A percentile compares a stretch with the other conserved stretches of the same genome.
Evolutionary conservation across 106 monocot species (phyloP).

Genomic region (Dendrobium huoshanense): DNA sequence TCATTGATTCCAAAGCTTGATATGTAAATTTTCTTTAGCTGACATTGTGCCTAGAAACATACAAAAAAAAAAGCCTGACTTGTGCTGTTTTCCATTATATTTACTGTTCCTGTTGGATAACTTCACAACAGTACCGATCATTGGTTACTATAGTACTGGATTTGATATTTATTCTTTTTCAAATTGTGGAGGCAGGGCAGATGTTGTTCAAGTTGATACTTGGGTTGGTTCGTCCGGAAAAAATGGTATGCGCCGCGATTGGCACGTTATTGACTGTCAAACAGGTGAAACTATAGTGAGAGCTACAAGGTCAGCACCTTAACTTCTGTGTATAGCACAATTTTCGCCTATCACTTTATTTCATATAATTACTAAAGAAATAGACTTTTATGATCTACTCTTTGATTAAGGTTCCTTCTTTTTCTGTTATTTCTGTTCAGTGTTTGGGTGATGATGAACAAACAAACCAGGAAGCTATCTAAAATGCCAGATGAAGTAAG

Average conservation of each 20-base stretch:
- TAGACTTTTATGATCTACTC: neutral
- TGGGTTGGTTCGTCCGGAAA: constrained; percentile 86
- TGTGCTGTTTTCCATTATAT: too few relatives aligned
- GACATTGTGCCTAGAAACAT: too few relatives aligned
- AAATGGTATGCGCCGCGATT: constrained; percentile 95
- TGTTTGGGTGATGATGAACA: constrained; percentile 97
- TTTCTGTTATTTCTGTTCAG: constrained; percentile 24
- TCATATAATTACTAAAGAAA: neutral
- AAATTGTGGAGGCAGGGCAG: constrained; percentile 48
- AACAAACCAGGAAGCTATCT: constrained; percentile 56
- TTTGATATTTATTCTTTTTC: neutral
- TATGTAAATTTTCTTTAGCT: too few relatives aligned
- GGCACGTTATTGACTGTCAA: constrained; percentile 74
- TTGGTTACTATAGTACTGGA: neutral
- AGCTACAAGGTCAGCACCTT: constrained; percentile 62
- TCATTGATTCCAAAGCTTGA: too few relatives aligned
- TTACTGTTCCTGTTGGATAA: too few relatives aligned
- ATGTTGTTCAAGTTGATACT: constrained; percentile 86
- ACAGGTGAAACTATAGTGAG: constrained; percentile 69
- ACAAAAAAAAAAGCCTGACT: too few relatives aligned
- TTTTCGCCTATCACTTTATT: neutral
- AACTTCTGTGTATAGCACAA: neutral
- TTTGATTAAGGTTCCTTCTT: neutral
- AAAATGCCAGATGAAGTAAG: constrained; percentile 89
- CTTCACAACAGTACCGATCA: neutral